phyloP scores from a whole-genome alignment of 345 rosid species.

The Salix exigua region DNA sequence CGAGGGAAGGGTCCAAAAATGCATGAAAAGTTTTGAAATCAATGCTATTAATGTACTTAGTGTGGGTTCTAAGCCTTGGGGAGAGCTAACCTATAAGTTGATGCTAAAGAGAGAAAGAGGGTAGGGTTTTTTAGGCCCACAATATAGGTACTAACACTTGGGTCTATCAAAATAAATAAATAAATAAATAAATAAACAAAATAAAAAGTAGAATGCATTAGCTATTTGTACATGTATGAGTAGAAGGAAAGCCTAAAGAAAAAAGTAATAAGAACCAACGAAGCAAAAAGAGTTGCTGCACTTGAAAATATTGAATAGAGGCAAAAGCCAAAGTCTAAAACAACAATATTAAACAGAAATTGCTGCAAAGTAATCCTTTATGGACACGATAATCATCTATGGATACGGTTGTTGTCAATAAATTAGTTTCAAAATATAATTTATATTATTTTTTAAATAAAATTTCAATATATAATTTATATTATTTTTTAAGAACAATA shows the following conservation, averaged over 20 bases:
- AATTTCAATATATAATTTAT: no score
- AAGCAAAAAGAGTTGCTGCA: no score
- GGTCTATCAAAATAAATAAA: not conserved
- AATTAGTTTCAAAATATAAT: no score
- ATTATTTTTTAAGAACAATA: no score
- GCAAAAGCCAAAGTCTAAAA: no score
- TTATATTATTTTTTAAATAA: no score
- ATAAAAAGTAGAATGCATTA: not conserved
- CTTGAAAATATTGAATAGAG: no score
- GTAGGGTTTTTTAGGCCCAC: slow-evolving; percentile 25
- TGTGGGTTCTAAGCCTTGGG: slow-evolving; percentile 35
- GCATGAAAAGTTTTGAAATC: slow-evolving; percentile 48
- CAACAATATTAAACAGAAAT: no score
- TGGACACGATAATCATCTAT: no score
- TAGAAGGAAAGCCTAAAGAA: slow-evolving; percentile 31
- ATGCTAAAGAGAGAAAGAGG: slow-evolving; percentile 8
- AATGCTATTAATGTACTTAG: slow-evolving; percentile 43
- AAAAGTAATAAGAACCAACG: no score
- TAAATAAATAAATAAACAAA: not conserved
- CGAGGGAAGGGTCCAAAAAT: slow-evolving; percentile 24
- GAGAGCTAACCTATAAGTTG: slow-evolving; percentile 43
- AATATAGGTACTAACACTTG: slow-evolving; percentile 7
- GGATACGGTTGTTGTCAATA: no score
- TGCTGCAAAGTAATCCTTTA: no score
- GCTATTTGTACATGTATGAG: slow-evolving; percentile 9